Percentiles rank a stretch among this genome's conserved stretches.
Conservation (phyloP, 176 grass and related monocot genomes). For the Ensete ventricosum region DNA sequence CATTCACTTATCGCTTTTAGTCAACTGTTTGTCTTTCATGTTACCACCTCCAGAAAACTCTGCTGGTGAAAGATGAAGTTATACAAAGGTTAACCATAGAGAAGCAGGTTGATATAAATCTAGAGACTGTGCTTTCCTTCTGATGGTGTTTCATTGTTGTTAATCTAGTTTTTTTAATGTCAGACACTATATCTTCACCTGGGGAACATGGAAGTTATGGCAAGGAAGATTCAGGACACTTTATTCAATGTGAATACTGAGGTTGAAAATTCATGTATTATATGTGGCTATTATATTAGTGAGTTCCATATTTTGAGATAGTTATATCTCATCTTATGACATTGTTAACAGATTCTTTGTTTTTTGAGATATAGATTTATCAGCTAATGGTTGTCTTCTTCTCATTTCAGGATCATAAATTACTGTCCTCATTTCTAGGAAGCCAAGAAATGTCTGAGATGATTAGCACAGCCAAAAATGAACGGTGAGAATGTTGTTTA, state of each 20-base stretch:
- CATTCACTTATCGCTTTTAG: slow-evolving; percentile 1
- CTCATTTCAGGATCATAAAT: slow-evolving; percentile 13
- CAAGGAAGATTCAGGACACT: slow-evolving; percentile 33
- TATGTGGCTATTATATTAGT: background rate
- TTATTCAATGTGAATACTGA: slow-evolving; percentile 16
- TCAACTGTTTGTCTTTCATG: slow-evolving; percentile 41
- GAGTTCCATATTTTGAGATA: background rate
- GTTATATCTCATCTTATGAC: too few species aligned
- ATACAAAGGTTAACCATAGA: slow-evolving; percentile 65
- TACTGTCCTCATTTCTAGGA: background rate
- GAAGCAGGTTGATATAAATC: slow-evolving; percentile 48
- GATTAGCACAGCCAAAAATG: slow-evolving; percentile 14
- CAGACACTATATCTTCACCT: slow-evolving; percentile 54
- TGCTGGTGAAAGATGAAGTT: slow-evolving; percentile 60
- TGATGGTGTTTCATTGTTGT: slow-evolving; percentile 8
- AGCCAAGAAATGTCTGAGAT: slow-evolving; percentile 12
- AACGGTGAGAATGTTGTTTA: background rate
- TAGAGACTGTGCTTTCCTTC: background rate
- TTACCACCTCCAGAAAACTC: slow-evolving; percentile 58
- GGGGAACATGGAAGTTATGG: slow-evolving; percentile 41
- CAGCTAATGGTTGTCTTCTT: background rate
- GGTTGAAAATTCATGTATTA: slow-evolving; percentile 15
- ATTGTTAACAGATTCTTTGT: background rate
- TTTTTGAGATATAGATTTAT: background rate
- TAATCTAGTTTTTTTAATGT: slow-evolving; percentile 9